Conservation (phyloP, 1,139 yeast species). For the Suhomyces terraborum region DNA sequence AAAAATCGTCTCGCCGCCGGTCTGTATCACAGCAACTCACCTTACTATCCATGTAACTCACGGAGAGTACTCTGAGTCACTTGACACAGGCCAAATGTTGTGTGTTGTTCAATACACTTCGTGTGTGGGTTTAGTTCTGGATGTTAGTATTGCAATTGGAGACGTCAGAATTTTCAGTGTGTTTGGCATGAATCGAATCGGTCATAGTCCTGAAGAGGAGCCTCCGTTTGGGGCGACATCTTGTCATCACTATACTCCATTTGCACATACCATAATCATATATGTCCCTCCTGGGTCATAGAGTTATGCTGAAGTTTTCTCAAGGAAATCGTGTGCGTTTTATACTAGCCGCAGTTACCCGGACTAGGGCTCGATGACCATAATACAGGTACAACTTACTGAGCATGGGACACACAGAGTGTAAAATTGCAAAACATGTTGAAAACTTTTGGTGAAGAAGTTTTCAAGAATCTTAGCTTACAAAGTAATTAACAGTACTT, state of each 20-base stretch:
- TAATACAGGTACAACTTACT: background rate
- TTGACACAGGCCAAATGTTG: background rate
- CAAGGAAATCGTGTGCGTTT: background rate
- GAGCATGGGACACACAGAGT: no score
- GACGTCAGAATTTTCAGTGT: conserved; percentile 54
- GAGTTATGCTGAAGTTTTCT: background rate
- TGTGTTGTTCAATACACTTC: background rate
- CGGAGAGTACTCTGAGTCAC: background rate
- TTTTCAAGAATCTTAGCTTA: no score
- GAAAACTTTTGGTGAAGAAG: no score
- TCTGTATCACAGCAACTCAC: background rate
- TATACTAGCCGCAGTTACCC: conserved; percentile 17
- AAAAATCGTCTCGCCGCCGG: background rate
- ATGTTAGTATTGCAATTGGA: conserved; percentile 9
- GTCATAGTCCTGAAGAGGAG: conserved; percentile 59
- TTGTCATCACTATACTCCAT: conserved; percentile 41
- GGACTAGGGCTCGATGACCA: conserved; percentile 13
- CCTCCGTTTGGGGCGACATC: conserved; percentile 63
- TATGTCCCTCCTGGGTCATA: conserved; percentile 9
- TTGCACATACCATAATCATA: conserved; percentile 13
- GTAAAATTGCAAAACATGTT: no score
- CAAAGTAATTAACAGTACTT: no score
- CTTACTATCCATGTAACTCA: background rate
- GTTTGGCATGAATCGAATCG: conserved; percentile 57
- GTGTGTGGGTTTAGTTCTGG: background rate